Conservation (phyloP, 345 rosid species). For the Brassica nigra region DNA sequence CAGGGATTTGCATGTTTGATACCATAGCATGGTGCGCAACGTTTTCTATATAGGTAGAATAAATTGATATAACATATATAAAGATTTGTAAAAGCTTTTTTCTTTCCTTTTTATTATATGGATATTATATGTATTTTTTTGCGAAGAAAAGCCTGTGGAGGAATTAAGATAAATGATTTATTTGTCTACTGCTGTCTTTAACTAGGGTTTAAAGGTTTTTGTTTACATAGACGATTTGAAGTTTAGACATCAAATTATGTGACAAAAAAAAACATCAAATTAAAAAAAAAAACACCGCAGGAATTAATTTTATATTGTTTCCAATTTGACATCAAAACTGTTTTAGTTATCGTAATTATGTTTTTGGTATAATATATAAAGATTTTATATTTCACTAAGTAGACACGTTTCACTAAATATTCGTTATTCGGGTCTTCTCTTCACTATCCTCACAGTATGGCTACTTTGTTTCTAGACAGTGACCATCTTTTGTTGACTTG, state of each 20-base stretch:
- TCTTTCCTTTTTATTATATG: neutral
- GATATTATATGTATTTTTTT: neutral
- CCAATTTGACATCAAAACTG: neutral
- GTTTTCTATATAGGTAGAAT: slow-evolving; percentile 25
- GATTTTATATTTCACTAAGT: neutral
- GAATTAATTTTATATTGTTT: neutral
- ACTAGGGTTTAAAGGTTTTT: slow-evolving; percentile 2
- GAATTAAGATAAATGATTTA: slow-evolving; percentile 25
- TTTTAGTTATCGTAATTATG: neutral
- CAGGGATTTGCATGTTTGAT: slow-evolving; percentile 67
- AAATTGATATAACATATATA: slow-evolving; percentile 38
- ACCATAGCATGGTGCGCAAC: slow-evolving; percentile 33
- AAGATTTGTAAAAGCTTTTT: slow-evolving; percentile 15
- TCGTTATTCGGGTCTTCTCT: neutral
- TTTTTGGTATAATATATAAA: neutral
- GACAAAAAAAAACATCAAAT: neutral
- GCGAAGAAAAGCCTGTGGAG: slow-evolving; percentile 18
- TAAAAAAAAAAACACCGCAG: neutral
- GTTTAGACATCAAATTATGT: neutral
- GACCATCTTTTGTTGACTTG: neutral
- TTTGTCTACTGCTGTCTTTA: neutral
- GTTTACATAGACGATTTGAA: neutral
- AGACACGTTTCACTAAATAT: neutral
- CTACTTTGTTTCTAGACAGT: neutral
- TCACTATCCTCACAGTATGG: neutral